Base-by-base conservation (phyloP, 495 filamentous ascomycete genomes). In the Trichoderma virens region DNA sequence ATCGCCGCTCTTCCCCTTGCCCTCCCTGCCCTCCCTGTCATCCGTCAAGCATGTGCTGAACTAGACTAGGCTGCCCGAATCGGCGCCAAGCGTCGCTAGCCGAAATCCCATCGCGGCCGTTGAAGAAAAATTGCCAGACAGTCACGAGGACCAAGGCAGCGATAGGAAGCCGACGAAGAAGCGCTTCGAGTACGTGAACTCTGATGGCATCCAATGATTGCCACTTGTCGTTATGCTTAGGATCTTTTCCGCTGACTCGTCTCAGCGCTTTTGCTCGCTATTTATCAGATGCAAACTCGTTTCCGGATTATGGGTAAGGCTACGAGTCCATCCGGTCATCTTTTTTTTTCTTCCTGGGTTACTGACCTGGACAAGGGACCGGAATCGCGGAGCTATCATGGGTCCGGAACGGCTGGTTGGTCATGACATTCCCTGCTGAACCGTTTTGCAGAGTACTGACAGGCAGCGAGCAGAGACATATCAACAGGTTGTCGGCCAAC, bases 281-380 rank as follows among this genome's bases (percentile, higher is more conserved):
- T n/a, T 11, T 25, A 16, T 62, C 61, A 35, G 39, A 62, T 41
- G 61, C 61, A 25, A n/a, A 62, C 27, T 62, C 61, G 27, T 62
- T 62, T 31, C 61, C 61, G 9, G 61, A 62, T 45, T 62, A 62
- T 43, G 34, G 18, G 61, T 62, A 62, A 11, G 61, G n/a, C 11
- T 20, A n/a, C 1, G 9, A n/a, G 59, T 14, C 13, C 13, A 60
- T 41, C 5, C 38, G 38, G 38, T 20, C 9, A 20, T 47, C 43
- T 4, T 25, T 31, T 23, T 60, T 31, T 31, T 5, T 18, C 31
- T 20, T 47, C 5, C 7, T 45, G 2, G 14, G n/a, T n/a, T 25
- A n/a, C 23, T 43, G 39, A 30, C 25, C 18, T 23, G 4, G 1
- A 45, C 38, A 27, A 41, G 38, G 61, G 20, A 43, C 28, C 51